phyloP scores from a whole-genome alignment of 2,329 filamentous ascomycete genomes.

The Neofusicoccum umdonicola region DNA sequence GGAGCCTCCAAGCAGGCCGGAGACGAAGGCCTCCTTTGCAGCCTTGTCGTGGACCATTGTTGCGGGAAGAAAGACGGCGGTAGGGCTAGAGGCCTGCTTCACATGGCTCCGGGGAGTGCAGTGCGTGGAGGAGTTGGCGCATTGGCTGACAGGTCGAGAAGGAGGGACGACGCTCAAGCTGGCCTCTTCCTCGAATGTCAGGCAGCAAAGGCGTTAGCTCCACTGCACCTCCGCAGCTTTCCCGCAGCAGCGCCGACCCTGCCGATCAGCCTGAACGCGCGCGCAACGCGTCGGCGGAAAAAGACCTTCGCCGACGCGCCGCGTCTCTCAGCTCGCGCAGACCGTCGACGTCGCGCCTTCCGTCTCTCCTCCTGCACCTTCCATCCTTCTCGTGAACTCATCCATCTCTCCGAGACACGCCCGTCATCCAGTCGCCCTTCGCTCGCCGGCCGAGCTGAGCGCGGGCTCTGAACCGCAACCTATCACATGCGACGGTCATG shows the following conservation, averaged over 20 bases:
- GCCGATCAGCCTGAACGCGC: neutral
- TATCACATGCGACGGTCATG: neutral
- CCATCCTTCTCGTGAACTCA: neutral
- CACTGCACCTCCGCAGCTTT: neutral
- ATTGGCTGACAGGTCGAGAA: neutral
- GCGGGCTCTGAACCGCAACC: neutral
- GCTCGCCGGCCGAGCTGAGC: neutral
- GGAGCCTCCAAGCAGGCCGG: slow-evolving; percentile 78
- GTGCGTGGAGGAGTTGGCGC: neutral
- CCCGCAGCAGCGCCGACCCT: neutral
- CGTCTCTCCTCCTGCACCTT: neutral
- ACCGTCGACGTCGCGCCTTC: neutral
- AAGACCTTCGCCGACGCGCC: slow-evolving; percentile 2
- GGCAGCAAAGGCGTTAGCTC: neutral
- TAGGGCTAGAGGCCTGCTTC: neutral
- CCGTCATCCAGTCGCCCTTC: neutral
- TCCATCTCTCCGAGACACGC: slow-evolving; percentile 9
- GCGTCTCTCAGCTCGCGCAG: neutral
- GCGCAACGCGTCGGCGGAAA: neutral
- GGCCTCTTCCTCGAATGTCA: slow-evolving; percentile 5
- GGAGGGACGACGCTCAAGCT: slow-evolving; percentile 2
- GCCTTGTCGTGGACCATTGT: slow-evolving; percentile 65
- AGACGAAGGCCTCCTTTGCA: slow-evolving; percentile 93
- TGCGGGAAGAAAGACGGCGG: neutral
- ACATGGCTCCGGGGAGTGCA: neutral